Conservation (phyloP, 2,329 filamentous ascomycete species). For the Emmonsia crescens region DNA sequence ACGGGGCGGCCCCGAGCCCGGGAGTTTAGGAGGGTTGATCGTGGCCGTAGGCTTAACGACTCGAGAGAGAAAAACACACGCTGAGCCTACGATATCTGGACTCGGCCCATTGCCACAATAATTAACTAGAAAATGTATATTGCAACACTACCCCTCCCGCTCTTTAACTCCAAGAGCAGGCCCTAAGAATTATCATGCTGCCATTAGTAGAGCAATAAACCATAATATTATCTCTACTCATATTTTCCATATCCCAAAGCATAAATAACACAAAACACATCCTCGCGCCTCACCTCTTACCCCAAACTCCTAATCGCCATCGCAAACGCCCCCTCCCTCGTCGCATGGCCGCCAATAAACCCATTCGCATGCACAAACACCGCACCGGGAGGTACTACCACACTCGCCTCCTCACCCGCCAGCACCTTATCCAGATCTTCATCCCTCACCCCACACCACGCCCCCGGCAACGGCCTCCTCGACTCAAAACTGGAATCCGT, state of each 20-base stretch:
- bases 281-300: neutral
- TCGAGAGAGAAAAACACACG: neutral
- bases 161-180: neutral
- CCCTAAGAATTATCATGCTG: neutral
- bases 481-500: constrained; percentile 80
- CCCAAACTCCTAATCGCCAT: constrained; percentile 53
- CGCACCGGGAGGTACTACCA: constrained; percentile 43
- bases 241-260: neutral
- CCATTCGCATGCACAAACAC: constrained; percentile 91
- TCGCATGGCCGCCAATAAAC: constrained; percentile 93
- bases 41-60: neutral
- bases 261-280: neutral
- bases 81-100: neutral
- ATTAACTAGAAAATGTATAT: neutral
- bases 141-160: neutral
- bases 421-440: constrained; percentile 60
- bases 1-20: neutral
- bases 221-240: neutral
- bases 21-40: neutral
- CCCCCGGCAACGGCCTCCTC: constrained; percentile 78
- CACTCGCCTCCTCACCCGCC: constrained; percentile 28
- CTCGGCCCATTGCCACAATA: neutral
- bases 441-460: constrained; percentile 86
- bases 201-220: neutral
- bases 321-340: constrained; percentile 71